Base-by-base conservation (phyloP, 306 rosid species). In the Betula pendula region DNA sequence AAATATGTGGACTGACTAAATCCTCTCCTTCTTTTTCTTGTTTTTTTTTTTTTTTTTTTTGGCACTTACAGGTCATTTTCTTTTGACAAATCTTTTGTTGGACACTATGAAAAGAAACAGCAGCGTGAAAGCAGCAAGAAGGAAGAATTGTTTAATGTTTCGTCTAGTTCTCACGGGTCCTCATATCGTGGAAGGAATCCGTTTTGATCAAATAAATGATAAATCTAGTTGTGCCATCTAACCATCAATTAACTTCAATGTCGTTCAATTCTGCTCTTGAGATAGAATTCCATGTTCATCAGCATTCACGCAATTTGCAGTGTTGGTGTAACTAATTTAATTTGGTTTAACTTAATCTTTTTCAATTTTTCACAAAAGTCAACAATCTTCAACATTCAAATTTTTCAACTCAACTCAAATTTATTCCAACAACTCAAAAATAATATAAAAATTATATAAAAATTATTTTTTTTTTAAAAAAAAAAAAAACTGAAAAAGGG, bases 81-180 rank as follows among this genome's bases (percentile, higher is more conserved):
- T 92, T 48, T 76, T 95, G 82, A 90, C 97, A 72, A 76, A 89
- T 78, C 96, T 95, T 78, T 81, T 95, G 75, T 67, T 92, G 89
- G 98, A 92, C 22, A 86, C 80, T 8, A 89, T 92, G 96, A 92
- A 88, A 85, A 88, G 86, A n/a, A 87, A 95, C 97, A 45, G 71
- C 96, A 52, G n/a, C 15, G 3, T 51, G 77, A 86, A 85, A 87
- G 90, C 58, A 78, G 81, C 49, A 90, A 67, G 75, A 90, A 88
- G 98, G 97, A 83, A 90, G 96, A 88, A 82, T 95, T 73, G 81
- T 95, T n/a, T 48, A 95, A 75, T 66, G 88, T 95, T 15, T 81
- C 98, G 77, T 92, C 97, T 3, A 85, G 67, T 2, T 96, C 90
- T 82, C 98, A 95, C 81, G 82, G 74, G 6, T 79, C 48, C 53